Evolutionary conservation across 257 asterid genomes (phyloP).

Genomic region (Solanum chiquidenum): DNA sequence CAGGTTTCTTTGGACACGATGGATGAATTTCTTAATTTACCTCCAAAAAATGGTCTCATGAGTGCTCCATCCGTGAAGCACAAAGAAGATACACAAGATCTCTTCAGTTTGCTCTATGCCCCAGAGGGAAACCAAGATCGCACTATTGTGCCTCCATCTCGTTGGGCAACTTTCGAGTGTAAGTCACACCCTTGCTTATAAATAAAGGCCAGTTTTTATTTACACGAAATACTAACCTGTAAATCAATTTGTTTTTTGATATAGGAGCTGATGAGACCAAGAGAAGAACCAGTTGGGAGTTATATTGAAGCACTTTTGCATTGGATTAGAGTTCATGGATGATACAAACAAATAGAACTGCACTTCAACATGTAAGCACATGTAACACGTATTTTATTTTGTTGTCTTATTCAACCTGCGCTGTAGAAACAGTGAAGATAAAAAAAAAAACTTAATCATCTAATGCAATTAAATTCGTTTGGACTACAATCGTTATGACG

Average conservation of each 20-base stretch:
- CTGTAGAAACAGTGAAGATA: background rate
- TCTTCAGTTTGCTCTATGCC: slow-evolving; percentile 62
- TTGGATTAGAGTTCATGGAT: background rate
- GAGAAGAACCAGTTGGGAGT: slow-evolving; percentile 5
- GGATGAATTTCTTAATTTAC: slow-evolving; percentile 12
- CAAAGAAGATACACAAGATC: slow-evolving; percentile 42
- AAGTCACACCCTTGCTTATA: slow-evolving; percentile 18
- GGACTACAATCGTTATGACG: background rate
- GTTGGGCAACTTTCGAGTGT: slow-evolving; percentile 98
- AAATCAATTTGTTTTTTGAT: background rate
- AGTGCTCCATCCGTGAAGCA: slow-evolving; percentile 17
- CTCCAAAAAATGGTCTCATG: slow-evolving; percentile 11
- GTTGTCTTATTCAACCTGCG: background rate
- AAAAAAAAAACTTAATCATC: background rate
- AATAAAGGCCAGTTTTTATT: background rate
- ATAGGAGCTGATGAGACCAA: slow-evolving; percentile 9
- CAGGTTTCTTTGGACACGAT: slow-evolving; percentile 68
- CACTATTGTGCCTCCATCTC: slow-evolving; percentile 73
- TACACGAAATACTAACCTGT: background rate
- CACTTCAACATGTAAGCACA: background rate
- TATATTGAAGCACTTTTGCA: background rate
- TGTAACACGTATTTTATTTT: background rate
- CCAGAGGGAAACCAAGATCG: slow-evolving; percentile 55
- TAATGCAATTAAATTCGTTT: background rate
- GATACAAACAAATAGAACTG: background rate